Base-by-base conservation (phyloP, 176 grass and related monocot genomes). In the barley (Hordeum vulgare) region DNA sequence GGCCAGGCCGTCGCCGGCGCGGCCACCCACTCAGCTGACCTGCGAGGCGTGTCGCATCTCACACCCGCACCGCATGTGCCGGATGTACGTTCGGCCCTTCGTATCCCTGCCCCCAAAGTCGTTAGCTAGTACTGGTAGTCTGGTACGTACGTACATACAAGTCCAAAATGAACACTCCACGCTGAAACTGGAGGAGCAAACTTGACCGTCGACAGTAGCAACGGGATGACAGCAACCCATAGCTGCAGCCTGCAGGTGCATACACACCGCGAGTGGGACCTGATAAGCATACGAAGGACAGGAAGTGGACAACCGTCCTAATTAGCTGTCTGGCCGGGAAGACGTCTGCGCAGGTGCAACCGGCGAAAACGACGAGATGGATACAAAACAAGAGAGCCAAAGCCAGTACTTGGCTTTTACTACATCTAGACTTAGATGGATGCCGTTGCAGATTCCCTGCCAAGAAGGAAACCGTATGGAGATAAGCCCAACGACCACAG, bases 331-430 rank as follows among this genome's bases (percentile, higher is more conserved):
- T 69, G 6, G 42, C 61, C 74, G 33, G 60, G 61, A 53, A 77
- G 62, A 67, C 83, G 78, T 85, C 63, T 56, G 7, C 8, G 83
- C 65, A 36, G 3, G 24, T 14, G 83, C 78, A 72, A 66, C 78
- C 78, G 56, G 10, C 83, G 79, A 82, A 59, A 88, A 78, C 83
- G 79, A 78, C 83, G 78, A 81, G 27, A 41, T 8, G 11, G 21
- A 41, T 69, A 39, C 7, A n/a, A 69, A 29, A 3, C n/a, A 0
- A n/a, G n/a, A n/a, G 40, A 47, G 20, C 45, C 62, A 18, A 28
- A 60, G 26, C 64, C 14, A 34, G 14, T 7, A 20, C 7, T 28
- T 15, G 8, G 25, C 67, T 57, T 49, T 49, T 49, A 15, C 45
- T 49, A n/a, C n/a, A n/a, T 49, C 18, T 45, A 42, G 1, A 49